Percentiles rank a stretch among this genome's conserved stretches.
These are phyloP conservation scores for Penicillium longicatenatum DNA, from an alignment of 495 filamentous ascomycete species.

Conservation along the genomic window DNA sequence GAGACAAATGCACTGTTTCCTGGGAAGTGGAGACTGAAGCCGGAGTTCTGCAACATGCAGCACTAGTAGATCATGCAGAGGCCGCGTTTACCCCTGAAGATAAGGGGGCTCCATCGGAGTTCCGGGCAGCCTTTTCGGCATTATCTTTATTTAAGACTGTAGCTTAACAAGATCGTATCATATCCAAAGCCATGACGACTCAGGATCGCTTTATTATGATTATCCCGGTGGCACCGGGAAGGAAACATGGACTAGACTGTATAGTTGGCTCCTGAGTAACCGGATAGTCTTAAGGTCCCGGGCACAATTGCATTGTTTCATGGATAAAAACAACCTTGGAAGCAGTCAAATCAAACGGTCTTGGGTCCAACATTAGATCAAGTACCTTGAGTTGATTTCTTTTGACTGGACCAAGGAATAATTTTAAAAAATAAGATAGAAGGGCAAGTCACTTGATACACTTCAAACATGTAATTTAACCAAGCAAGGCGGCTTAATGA, in stretches of 20 bases:
- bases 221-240: background rate
- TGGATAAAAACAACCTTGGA: too few relatives aligned
- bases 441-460: too few relatives aligned
- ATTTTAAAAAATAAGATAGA: too few relatives aligned
- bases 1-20: background rate
- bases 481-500: too few relatives aligned
- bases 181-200: background rate
- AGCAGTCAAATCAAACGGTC: too few relatives aligned
- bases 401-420: too few relatives aligned
- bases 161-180: background rate
- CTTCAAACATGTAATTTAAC: too few relatives aligned
- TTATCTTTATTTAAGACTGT: background rate
- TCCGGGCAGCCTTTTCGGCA: background rate
- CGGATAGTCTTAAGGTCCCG: background rate
- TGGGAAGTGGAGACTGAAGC: conserved; percentile 12
- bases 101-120: conserved; percentile 15
- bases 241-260: background rate
- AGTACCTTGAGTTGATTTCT: too few relatives aligned
- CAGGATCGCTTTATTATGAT: background rate
- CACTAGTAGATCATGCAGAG: conserved; percentile 10
- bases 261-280: background rate
- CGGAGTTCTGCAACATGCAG: conserved; percentile 11
- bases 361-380: too few relatives aligned
- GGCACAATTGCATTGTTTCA: background rate
- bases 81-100: conserved; percentile 21